phyloP scores from a whole-genome alignment of 2,329 filamentous ascomycete genomes.

The Aspergillus transmontanensis region DNA sequence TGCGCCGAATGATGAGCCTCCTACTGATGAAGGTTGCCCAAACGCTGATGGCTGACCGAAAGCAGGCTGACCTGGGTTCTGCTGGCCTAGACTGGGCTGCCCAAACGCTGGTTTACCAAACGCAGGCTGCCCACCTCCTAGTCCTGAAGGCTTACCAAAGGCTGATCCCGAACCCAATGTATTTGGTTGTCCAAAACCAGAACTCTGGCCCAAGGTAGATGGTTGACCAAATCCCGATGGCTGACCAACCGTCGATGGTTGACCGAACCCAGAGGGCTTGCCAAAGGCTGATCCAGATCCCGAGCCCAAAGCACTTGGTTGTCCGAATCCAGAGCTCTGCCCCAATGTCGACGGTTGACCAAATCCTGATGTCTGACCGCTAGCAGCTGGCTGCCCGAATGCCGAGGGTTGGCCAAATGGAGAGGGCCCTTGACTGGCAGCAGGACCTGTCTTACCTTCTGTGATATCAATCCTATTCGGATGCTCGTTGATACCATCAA shows the following conservation, averaged over 20 bases:
- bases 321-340: constrained; percentile 21
- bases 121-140: constrained; percentile 26
- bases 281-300: constrained; percentile 22
- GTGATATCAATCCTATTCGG: constrained; percentile 70
- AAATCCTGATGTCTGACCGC: constrained; percentile 23
- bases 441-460: constrained; percentile 33
- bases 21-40: constrained; percentile 28
- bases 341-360: constrained; percentile 32
- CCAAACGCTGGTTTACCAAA: constrained; percentile 50
- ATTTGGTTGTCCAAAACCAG: constrained; percentile 29
- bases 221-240: constrained; percentile 25
- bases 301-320: constrained; percentile 10
- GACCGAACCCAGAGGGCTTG: constrained; percentile 22
- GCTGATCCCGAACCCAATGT: constrained; percentile 32
- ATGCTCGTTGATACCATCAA: constrained; percentile 67
- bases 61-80: constrained; percentile 29
- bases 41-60: constrained; percentile 39
- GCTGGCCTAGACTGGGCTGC: constrained; percentile 31
- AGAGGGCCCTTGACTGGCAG: constrained; percentile 15
- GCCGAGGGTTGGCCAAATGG: constrained; percentile 38
- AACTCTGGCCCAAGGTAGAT: constrained; percentile 20
- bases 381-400: constrained; percentile 43
- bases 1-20: constrained; percentile 38
- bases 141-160: constrained; percentile 45
- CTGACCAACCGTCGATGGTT: constrained; percentile 33